Conservation (phyloP, 129 eudicot genomes). For the Artemisia argyi region DNA sequence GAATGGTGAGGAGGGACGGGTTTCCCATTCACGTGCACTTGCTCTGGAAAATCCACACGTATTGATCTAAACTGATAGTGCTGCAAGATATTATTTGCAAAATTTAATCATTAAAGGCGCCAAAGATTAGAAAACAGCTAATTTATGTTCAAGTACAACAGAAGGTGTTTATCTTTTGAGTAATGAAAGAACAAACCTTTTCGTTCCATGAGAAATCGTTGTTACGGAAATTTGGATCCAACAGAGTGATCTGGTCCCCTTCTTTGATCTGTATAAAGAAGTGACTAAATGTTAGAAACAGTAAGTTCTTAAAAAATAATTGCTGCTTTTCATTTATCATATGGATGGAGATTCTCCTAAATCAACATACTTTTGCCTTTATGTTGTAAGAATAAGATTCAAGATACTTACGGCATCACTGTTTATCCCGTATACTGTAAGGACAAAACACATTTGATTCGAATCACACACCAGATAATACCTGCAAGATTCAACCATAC, state of each 20-base stretch:
- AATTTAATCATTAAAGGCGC: neutral
- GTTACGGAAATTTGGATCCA: slow-evolving; percentile 69
- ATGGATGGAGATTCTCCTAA: neutral
- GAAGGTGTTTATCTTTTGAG: no score
- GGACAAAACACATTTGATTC: slow-evolving; percentile 63
- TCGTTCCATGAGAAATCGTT: slow-evolving; percentile 79
- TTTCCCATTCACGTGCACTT: slow-evolving; percentile 85
- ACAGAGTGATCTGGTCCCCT: slow-evolving; percentile 73
- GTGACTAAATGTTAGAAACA: neutral
- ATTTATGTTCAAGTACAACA: no score
- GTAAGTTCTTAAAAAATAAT: neutral
- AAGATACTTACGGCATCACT: slow-evolving; percentile 47
- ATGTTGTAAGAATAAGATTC: slow-evolving; percentile 9
- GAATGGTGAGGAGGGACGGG: slow-evolving; percentile 50
- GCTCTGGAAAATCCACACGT: slow-evolving; percentile 86
- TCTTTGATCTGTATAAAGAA: slow-evolving; percentile 60
- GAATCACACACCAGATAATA: slow-evolving; percentile 82
- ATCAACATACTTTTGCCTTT: slow-evolving; percentile 12
- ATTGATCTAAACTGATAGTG: slow-evolving; percentile 71
- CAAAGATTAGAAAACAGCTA: no score
- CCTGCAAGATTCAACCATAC: slow-evolving; percentile 48
- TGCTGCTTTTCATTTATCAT: neutral
- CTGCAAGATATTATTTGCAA: slow-evolving; percentile 37
- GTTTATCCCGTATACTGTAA: slow-evolving; percentile 72
- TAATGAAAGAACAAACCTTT: slow-evolving; percentile 51